Evolutionary conservation across 208 protist genomes (phyloP), one percentile per base, ranked within the genome.

Genomic region (Leishmania gerbilli): DNA sequence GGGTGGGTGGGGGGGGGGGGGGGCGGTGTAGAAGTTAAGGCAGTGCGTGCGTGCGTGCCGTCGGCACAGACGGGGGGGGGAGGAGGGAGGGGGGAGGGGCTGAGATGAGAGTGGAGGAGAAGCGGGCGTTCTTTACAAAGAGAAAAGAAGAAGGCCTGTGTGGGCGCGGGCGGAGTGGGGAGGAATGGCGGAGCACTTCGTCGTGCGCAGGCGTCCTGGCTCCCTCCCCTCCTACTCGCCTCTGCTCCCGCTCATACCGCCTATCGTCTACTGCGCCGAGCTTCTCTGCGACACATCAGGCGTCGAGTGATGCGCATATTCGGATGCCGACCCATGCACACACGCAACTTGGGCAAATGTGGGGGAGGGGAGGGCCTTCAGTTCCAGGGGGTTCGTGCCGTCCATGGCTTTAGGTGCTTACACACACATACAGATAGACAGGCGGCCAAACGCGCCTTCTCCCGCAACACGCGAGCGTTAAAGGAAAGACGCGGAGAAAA

Each of bases 31-130:
- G 19, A n/a, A 71, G 40, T 49, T 47, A n/a, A 71, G 7, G 37
- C 19, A n/a, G 37, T 81, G 76, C 81, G 62, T 74, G 69, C 40
- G 69, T 58, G 80, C 9, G 62, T 3, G 11, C 34, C n/a, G 3
- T 37, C n/a, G 21, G 27, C 3, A 62, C 13, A 51, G 31, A 67
- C 8, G 67, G 31, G 68, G 42, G 60, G 56, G 56, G 71, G 67
- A 49, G 37, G 1, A 34, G 58, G 24, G 65, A 49, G 40, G 31
- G 37, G 76, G 60, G 49, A 11, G 15, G 75, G 27, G 56, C 0
- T 7, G 31, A 7, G 56, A 62, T 17, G 60, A 27, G 56, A 9
- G 24, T 8, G 19, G 21, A 31, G 19, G 8, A 1, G 8, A 64
- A 67, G 31, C 11, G 31, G 4, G 11, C 31, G 62, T 67, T 31